Conservation (phyloP, 805 yeast genomes). For the Jamesozyma rosinii region DNA sequence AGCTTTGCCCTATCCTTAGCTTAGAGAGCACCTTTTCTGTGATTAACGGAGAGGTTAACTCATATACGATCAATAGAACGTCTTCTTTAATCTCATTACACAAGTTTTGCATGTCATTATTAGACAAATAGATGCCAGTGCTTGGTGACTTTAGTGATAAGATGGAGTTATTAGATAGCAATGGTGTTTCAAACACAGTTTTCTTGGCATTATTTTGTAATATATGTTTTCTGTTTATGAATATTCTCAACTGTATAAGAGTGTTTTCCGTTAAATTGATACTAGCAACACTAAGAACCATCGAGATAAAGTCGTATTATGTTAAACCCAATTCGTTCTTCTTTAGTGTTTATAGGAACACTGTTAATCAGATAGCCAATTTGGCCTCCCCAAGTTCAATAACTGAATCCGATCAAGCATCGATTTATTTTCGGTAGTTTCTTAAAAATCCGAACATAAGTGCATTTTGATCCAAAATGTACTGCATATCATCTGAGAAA, state of each 20-base stretch:
- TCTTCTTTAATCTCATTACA: conserved; percentile 23
- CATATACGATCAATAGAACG: conserved; percentile 22
- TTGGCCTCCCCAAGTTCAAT: no score
- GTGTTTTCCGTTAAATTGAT: conserved; percentile 15
- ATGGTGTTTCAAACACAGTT: conserved; percentile 26
- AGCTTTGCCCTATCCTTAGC: conserved; percentile 18
- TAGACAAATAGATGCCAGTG: conserved; percentile 23
- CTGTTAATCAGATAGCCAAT: no score
- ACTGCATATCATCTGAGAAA: no score
- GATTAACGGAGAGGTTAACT: conserved; percentile 19
- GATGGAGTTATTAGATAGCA: conserved; percentile 29
- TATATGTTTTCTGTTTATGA: conserved; percentile 25
- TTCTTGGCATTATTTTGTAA: conserved; percentile 14
- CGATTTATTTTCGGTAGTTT: no score
- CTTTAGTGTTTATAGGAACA: no score
- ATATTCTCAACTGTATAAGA: conserved; percentile 21
- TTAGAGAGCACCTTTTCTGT: conserved; percentile 16
- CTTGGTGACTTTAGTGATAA: conserved; percentile 25
- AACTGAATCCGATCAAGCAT: no score
- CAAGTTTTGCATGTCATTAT: conserved; percentile 22
- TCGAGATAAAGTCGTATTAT: no score
- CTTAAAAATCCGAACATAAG: no score
- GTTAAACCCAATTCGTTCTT: no score
- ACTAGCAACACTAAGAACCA: conserved; percentile 21
- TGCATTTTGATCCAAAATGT: no score